Base-by-base conservation (phyloP, 768 basidiomycete species). In the Podaxis sp. region DNA sequence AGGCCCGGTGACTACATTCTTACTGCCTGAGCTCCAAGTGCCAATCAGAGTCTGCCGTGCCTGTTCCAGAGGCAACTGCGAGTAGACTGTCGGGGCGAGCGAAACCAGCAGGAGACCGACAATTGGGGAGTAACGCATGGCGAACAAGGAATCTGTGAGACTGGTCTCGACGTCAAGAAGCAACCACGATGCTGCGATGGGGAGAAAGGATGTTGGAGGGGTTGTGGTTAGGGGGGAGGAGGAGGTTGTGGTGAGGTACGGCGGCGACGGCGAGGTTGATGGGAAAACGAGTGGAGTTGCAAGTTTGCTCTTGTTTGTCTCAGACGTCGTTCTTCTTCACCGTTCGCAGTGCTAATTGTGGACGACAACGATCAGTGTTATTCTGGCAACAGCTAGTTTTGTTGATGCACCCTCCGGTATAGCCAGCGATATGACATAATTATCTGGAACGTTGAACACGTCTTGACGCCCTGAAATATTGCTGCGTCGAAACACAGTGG, bases 1-100 rank as follows among this genome's bases (percentile, higher is more conserved):
- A 9, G 86, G 12, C 29, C 96, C 96, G 6, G 96, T 96, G 19
- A 80, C 19, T 29, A 98, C 95, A 33, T 82, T 79, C 67, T 82
- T 80, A 68, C 85, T 87, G 19, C 93, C 93, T 40, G 93, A 88
- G 54, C 82, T 82, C 96, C 96, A 98, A 11, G 94, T 95, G 0
- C 96, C 96, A 33, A 70, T 65, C 55, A 98, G 41, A 8, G 36
- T 49, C 25, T 49, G 43, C 36, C 24, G 11, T 25, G 61, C 61
- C 61, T 47, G 29, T 2, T 53, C 54, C 19, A 25, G 22, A 19
- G 51, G 25, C 46, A 55, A 24, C 36, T 62, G 61, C 15, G 61
- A 62, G 46, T 49, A 49, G 47, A 56, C 54, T 24, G 54, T 64
- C 56, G 74, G 70, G 52, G 75, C 74, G 36, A 80, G 65, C 51